Percentiles rank a stretch among this genome's conserved stretches.
phyloP scores from a whole-genome alignment of 345 rosid genomes.

The Aurinia saxatilis region DNA sequence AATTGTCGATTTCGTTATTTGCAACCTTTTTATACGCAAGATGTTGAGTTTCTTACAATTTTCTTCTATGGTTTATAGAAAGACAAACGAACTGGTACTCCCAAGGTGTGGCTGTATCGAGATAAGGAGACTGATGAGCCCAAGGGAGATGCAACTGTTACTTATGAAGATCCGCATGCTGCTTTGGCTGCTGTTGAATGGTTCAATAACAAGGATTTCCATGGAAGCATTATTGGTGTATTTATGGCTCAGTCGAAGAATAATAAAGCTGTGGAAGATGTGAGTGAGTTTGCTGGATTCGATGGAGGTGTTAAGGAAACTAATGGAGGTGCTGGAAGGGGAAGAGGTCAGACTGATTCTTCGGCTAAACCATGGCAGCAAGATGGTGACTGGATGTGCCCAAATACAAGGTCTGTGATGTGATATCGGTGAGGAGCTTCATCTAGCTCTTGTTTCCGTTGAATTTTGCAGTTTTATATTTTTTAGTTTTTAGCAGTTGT shows the following conservation, averaged over 20 bases:
- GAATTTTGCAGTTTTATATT: neutral
- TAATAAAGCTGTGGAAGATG: constrained; percentile 43
- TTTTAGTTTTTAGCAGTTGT: neutral
- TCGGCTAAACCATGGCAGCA: constrained; percentile 86
- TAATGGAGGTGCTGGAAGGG: constrained; percentile 53
- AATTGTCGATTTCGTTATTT: neutral
- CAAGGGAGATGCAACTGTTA: constrained; percentile 94
- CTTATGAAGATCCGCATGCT: constrained; percentile 98
- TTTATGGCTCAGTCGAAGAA: constrained; percentile 74
- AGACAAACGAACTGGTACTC: constrained; percentile 88
- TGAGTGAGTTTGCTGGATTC: constrained; percentile 35
- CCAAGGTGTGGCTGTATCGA: constrained; percentile 86
- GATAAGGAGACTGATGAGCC: constrained; percentile 90
- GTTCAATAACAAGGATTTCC: constrained; percentile 95
- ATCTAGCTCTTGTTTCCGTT: constrained; percentile 55
- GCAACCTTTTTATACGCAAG: neutral
- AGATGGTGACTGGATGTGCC: constrained; percentile 98
- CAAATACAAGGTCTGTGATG: constrained; percentile 99
- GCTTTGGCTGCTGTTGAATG: constrained; percentile 96
- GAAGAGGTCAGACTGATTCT: constrained; percentile 74
- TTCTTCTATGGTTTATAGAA: constrained; percentile 39
- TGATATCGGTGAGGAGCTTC: constrained; percentile 98
- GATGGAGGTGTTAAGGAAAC: constrained; percentile 43
- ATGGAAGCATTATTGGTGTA: constrained; percentile 75
- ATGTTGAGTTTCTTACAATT: neutral